Conservation (phyloP, 2,329 filamentous ascomycete species). For the Neonectria ditissima region DNA sequence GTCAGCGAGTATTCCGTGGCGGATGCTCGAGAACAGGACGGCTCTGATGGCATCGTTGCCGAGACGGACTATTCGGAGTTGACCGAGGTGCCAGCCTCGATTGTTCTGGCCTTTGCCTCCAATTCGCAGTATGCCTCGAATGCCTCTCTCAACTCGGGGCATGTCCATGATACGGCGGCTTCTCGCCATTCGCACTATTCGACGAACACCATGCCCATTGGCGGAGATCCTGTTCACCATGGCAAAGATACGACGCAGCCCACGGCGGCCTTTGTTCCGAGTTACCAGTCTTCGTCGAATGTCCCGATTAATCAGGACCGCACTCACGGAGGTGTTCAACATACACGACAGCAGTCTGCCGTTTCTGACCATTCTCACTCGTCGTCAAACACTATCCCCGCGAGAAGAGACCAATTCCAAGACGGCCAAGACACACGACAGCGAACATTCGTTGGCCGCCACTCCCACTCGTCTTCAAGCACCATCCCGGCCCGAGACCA, state of each 20-base stretch:
- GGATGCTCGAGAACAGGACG: not conserved
- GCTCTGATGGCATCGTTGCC: too few species aligned
- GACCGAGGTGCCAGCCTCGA: not conserved
- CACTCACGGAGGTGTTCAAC: not conserved
- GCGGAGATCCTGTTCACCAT: not conserved
- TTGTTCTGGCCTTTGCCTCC: not conserved
- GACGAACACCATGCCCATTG: not conserved
- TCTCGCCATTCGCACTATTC: not conserved
- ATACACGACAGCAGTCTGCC: too few species aligned
- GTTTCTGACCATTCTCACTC: not conserved
- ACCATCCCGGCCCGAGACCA: not conserved
- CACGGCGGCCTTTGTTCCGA: not conserved
- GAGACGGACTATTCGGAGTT: not conserved
- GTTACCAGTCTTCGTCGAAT: not conserved
- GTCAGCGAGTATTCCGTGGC: slow-evolving; percentile 18
- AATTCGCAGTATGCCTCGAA: not conserved
- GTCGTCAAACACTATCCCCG: not conserved
- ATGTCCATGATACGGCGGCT: not conserved
- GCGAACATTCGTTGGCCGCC: not conserved
- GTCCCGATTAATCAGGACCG: not conserved
- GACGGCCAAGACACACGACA: not conserved
- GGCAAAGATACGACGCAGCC: not conserved
- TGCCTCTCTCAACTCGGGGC: not conserved
- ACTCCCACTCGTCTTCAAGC: not conserved
- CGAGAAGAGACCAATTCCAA: not conserved